Percentiles rank a stretch among this genome's conserved stretches.
These are phyloP conservation scores for Trichoderma lentiforme DNA, from an alignment of 2,329 filamentous ascomycete genomes.

Conservation along the genomic window DNA sequence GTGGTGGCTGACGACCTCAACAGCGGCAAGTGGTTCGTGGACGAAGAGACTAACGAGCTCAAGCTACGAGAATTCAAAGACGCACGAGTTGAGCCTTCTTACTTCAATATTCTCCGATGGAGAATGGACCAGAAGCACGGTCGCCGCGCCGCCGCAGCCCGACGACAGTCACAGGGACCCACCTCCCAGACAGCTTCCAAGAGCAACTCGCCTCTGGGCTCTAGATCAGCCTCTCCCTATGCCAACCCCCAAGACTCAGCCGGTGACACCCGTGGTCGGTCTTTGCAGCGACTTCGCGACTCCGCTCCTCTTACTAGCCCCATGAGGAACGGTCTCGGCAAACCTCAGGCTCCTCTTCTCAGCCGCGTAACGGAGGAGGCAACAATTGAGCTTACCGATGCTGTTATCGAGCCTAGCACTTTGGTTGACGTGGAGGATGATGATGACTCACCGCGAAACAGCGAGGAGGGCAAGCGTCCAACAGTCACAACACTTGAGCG, in stretches of 20 bases:
- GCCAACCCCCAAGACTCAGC: conserved; percentile 59
- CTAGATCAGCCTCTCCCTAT: conserved; percentile 59
- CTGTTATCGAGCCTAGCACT: conserved; percentile 43
- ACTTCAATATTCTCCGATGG: conserved; percentile 94
- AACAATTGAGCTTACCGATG: conserved; percentile 37
- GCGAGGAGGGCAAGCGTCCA: conserved; percentile 39
- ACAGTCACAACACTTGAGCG: conserved; percentile 34
- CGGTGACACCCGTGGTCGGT: conserved; percentile 64
- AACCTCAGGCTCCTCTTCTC: conserved; percentile 69
- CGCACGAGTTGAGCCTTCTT: conserved; percentile 83
- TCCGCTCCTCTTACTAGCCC: conserved; percentile 63
- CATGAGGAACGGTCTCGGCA: conserved; percentile 61
- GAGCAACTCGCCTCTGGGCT: conserved; percentile 44
- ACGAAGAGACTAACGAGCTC: conserved; percentile 87
- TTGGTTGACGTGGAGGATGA: conserved; percentile 58
- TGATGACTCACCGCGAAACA: conserved; percentile 48
- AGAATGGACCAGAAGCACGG: conserved; percentile 94
- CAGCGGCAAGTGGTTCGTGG: conserved; percentile 86
- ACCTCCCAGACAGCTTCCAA: conserved; percentile 44
- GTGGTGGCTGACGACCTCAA: conserved; percentile 84
- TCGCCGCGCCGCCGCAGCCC: conserved; percentile 50
- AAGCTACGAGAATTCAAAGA: conserved; percentile 91
- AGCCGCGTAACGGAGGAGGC: conserved; percentile 72
- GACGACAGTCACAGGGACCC: conserved; percentile 52
- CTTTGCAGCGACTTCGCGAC: conserved; percentile 65